phyloP scores from a whole-genome alignment of 345 rosid species.

The Eucalyptus decipiens region DNA sequence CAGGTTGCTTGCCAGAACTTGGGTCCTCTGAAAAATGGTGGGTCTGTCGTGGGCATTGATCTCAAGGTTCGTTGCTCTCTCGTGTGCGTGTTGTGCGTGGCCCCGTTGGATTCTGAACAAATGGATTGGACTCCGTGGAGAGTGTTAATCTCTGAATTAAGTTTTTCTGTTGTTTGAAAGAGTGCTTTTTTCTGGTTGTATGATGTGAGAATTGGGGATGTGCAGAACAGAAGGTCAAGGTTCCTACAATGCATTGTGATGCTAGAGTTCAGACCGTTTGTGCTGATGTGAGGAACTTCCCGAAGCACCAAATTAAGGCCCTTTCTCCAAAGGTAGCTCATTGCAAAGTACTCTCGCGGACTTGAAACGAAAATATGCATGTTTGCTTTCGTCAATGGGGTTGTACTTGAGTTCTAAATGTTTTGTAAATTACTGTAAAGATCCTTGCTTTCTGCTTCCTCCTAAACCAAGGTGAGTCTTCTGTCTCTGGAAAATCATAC shows the following conservation, averaged over 20 bases:
- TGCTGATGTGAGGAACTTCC: slow-evolving; percentile 68
- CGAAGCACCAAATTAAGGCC: slow-evolving; percentile 38
- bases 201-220: not conserved
- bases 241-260: slow-evolving; percentile 80
- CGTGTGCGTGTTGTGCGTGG: not conserved
- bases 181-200: not conserved
- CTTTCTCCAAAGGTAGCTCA: slow-evolving; percentile 67
- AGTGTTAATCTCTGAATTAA: not conserved
- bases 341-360: not conserved
- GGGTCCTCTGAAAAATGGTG: slow-evolving; percentile 75
- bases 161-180: not conserved
- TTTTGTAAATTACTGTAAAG: not conserved
- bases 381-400: not conserved
- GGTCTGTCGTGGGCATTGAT: slow-evolving; percentile 80
- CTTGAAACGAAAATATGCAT: not conserved
- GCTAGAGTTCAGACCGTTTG: slow-evolving; percentile 65
- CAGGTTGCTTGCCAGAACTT: slow-evolving; percentile 95
- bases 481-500: not conserved
- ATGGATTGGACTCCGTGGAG: not conserved
- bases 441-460: not conserved
- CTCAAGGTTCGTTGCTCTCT: slow-evolving; percentile 46
- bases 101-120: not conserved
- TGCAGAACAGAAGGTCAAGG: slow-evolving; percentile 92
- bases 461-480: not conserved
- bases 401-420: not conserved